Evolutionary conservation across 768 basidiomycete species (phyloP), one percentile per base, ranked within the genome.

Genomic region (Obba rivulosa): DNA sequence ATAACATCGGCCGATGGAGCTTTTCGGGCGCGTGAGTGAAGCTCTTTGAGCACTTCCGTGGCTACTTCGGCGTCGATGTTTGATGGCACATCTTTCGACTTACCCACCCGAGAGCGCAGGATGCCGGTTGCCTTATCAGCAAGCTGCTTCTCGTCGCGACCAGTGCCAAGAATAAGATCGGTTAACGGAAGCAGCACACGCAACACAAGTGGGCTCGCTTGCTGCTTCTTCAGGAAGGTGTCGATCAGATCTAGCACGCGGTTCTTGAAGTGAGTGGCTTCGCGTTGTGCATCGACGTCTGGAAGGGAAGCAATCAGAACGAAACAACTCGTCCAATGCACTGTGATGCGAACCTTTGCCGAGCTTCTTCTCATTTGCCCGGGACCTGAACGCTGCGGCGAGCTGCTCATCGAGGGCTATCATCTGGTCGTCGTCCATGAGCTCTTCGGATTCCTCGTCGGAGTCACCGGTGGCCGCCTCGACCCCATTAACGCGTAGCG

Each of bases 391-490:
- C 24, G 92, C 83, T 44, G 84, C 80, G 3, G 89, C 91, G 7
- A 99, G 80, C 61, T 95, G 87, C 42, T 89, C 87, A 61, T 99
- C 95, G 22, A 98, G 80, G 28, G 87, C 87, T 76, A 98, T 83
- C 95, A 99, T 99, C 68, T 96, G 91, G 21, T 98, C 94, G 61
- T 99, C 95, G 62, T 96, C 88, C 84, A 95, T 85, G 23, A 84
- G 69, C 41, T 87, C 86, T 52, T 83, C 81, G 35, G 66, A 71
- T 3, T 72, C 75, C 34, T 74, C 80, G 40, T 81, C 80, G 7
- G 74, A 73, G 18, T 80, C 79, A 8, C 78, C 78, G 14, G 77
- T 74, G 1, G 72, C 77, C 17, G 76, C 76, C 34, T 77, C 75
- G 31, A 81, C 67, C 7, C 80, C 82, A 55, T 79, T 81, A 11